Evolutionary conservation across 2,329 filamentous ascomycete genomes (phyloP).

Genomic region (Zasmidium cellare): DNA sequence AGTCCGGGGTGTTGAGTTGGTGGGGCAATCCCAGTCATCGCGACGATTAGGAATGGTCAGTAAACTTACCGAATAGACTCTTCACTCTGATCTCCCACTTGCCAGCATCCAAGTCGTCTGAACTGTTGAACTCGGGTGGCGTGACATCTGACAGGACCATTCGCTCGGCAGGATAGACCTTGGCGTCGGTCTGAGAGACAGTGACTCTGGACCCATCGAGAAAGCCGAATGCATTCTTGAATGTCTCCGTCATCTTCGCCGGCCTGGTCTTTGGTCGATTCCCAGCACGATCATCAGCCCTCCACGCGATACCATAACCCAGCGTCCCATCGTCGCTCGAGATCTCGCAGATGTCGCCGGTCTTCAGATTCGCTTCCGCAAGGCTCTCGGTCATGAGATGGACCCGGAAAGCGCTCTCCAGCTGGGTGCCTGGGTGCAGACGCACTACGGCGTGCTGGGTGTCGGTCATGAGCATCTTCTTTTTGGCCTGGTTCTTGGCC

Average conservation of each 20-base stretch:
- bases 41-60: too few species aligned
- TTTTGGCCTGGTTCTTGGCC: not conserved
- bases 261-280: conserved; percentile 63
- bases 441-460: conserved; percentile 52
- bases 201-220: conserved; percentile 70
- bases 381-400: conserved; percentile 59
- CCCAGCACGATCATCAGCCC: conserved; percentile 51
- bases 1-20: not conserved
- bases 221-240: conserved; percentile 71
- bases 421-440: conserved; percentile 35
- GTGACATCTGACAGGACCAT: conserved; percentile 64
- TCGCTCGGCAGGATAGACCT: conserved; percentile 56
- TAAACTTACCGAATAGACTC: conserved; percentile 7
- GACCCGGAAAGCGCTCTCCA: conserved; percentile 61
- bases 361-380: conserved; percentile 53
- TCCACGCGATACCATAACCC: conserved; percentile 65
- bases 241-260: conserved; percentile 70
- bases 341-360: conserved; percentile 61
- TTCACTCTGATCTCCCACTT: conserved; percentile 32
- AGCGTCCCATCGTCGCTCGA: conserved; percentile 41
- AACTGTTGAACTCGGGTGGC: conserved; percentile 26
- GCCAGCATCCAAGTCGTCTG: conserved; percentile 32
- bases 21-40: too few species aligned
- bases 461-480: conserved; percentile 18
- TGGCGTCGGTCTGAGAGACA: conserved; percentile 55